Percentiles rank a stretch among this genome's conserved stretches.
These are phyloP conservation scores for sunflower (Helianthus annuus) DNA, from an alignment of 129 eudicot species.

Conservation along the genomic window HanXRQr2.0-SUNRISE NC_035433.2:122885493-122885992, in stretches of 20 bases:
- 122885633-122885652: neutral
- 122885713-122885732: constrained; percentile 13
- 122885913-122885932: no score
- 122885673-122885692: neutral
- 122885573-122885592: neutral
- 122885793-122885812: neutral
- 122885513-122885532: constrained; percentile 9
- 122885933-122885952: no score
- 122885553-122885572: neutral
- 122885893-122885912: neutral
- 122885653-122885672: constrained; percentile 21
- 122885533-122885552: constrained; percentile 4
- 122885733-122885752: constrained; percentile 20
- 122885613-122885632: constrained; percentile 25
- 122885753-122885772: neutral
- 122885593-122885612: constrained; percentile 14
- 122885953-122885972: no score
- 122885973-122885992: no score
- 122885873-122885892: neutral
- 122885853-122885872: neutral
- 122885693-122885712: constrained; percentile 4
- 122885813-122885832: constrained; percentile 7
- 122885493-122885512: neutral
- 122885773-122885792: neutral
- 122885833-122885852: no score